These are phyloP conservation scores for Diplotaxis tenuifolia DNA, from an alignment of 345 rosid genomes.

Conservation along the genomic window DNA sequence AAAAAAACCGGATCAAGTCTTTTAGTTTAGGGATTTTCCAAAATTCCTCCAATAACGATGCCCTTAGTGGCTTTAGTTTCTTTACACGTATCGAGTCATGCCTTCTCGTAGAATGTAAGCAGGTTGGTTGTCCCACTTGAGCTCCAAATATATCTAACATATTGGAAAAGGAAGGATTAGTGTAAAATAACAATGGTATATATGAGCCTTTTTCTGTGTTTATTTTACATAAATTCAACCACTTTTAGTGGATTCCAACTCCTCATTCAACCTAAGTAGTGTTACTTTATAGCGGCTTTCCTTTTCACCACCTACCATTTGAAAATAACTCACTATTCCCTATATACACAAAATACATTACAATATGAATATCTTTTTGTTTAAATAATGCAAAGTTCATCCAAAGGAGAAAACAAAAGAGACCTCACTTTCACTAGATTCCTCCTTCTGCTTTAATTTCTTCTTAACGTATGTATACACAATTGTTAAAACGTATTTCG, in stretches of 20 bases:
- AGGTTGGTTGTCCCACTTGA: conserved; percentile 57
- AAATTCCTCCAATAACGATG: no score
- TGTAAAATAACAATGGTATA: conserved; percentile 13
- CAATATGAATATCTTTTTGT: conserved; percentile 1
- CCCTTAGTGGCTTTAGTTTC: conserved; percentile 47
- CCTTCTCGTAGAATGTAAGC: conserved; percentile 54
- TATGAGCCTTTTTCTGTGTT: conserved; percentile 8
- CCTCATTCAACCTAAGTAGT: conserved; percentile 68
- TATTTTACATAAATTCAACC: conserved; percentile 36
- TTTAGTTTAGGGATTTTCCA: no score
- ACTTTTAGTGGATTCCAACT: conserved; percentile 92
- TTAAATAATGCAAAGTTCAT: conserved; percentile 24
- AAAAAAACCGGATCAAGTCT: no score
- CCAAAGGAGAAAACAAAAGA: conserved; percentile 37
- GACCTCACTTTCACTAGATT: conserved; percentile 57
- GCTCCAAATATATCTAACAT: conserved; percentile 40
- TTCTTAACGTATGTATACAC: neutral
- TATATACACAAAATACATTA: conserved; percentile 8
- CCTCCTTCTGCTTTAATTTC: conserved; percentile 15
- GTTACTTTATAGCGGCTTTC: conserved; percentile 64
- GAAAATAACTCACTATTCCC: conserved; percentile 39
- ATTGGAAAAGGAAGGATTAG: conserved; percentile 14
- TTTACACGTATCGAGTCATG: conserved; percentile 58
- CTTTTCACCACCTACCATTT: conserved; percentile 85
- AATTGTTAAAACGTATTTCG: neutral